Conservation (phyloP, 495 filamentous ascomycete genomes). For the Podospora sp. region DNA sequence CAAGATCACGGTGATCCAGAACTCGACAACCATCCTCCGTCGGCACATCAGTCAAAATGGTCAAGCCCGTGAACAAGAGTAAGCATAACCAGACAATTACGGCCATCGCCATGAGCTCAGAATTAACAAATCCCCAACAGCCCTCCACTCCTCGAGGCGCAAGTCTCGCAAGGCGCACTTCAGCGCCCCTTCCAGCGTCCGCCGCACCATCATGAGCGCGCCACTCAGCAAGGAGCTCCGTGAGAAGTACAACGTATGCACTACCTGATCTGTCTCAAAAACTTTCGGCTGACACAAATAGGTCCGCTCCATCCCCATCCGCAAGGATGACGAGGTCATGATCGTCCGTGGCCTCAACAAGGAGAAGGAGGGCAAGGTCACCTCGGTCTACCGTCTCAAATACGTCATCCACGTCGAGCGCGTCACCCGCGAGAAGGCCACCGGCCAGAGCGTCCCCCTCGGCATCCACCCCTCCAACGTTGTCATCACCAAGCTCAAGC, state of each 20-base stretch:
- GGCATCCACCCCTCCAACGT: conserved; percentile 91
- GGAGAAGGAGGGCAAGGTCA: conserved; percentile 94
- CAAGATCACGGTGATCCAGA: conserved; percentile 40
- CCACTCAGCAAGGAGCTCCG: conserved; percentile 92
- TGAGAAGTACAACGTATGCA: conserved; percentile 89
- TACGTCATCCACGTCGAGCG: conserved; percentile 92
- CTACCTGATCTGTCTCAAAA: conserved; percentile 10
- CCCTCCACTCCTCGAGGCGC: conserved; percentile 69
- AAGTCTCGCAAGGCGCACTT: conserved; percentile 99
- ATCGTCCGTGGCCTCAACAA: conserved; percentile 89
- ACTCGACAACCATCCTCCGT: conserved; percentile 34
- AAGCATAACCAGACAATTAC: conserved; percentile 14
- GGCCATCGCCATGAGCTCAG: background rate
- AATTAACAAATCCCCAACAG: conserved; percentile 35
- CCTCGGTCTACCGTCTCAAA: conserved; percentile 96
- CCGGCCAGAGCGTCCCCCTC: conserved; percentile 86
- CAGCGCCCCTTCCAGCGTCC: conserved; percentile 84
- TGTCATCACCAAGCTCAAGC: conserved; percentile 95
- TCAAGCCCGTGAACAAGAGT: conserved; percentile 37
- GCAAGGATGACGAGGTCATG: conserved; percentile 94
- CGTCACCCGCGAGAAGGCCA: conserved; percentile 89
- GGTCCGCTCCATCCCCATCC: conserved; percentile 96
- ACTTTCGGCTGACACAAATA: conserved; percentile 34
- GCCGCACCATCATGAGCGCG: conserved; percentile 91
- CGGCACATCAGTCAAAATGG: conserved; percentile 41